These are phyloP conservation scores for Luffa acutangula DNA, from an alignment of 306 rosid genomes.

Conservation along the genomic window DNA sequence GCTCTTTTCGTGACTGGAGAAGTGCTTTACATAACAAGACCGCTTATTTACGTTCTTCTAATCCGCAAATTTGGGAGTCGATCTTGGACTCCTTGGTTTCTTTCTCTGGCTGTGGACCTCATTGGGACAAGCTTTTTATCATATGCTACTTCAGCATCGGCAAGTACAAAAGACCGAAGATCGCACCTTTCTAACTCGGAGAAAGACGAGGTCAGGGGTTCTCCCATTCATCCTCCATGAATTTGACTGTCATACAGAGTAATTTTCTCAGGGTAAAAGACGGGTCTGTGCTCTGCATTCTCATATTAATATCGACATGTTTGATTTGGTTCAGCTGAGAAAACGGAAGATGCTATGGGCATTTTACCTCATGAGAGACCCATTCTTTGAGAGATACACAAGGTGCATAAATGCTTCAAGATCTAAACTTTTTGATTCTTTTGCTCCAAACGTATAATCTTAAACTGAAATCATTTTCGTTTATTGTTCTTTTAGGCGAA, in stretches of 20 bases:
- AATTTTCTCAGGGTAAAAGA: not conserved
- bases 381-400: slow-evolving; percentile 77
- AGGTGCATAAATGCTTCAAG: slow-evolving; percentile 21
- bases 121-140: slow-evolving; percentile 51
- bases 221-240: slow-evolving; percentile 6
- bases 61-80: slow-evolving; percentile 61
- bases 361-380: slow-evolving; percentile 94
- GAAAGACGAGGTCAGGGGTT: slow-evolving; percentile 71
- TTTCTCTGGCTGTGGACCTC: slow-evolving; percentile 63
- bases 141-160: slow-evolving; percentile 28
- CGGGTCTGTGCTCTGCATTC: not conserved
- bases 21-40: slow-evolving; percentile 61
- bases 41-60: slow-evolving; percentile 72
- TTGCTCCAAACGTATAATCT: not conserved
- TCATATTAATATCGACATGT: not conserved
- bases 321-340: slow-evolving; percentile 43
- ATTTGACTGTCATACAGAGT: not conserved
- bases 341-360: slow-evolving; percentile 66
- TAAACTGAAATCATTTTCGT: not conserved
- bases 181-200: slow-evolving; percentile 50
- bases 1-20: slow-evolving; percentile 57
- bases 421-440: not conserved
- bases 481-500: slow-evolving; percentile 37
- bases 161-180: slow-evolving; percentile 25
- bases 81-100: slow-evolving; percentile 92